Evolutionary conservation across 163 green algal species (phyloP).

Genomic region (Volvox carteri): DNA sequence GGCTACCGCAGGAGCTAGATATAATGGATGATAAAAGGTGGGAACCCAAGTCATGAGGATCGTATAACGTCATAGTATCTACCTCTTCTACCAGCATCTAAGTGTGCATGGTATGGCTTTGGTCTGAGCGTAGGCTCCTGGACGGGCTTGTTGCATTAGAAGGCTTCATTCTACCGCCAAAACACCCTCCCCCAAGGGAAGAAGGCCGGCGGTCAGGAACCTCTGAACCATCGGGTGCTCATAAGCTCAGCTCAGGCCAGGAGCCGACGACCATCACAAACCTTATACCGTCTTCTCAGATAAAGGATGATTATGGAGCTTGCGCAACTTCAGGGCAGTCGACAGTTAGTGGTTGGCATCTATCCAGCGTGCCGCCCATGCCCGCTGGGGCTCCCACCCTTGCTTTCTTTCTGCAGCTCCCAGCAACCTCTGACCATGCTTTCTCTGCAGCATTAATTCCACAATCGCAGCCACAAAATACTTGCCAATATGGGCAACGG

Average conservation of each 20-base stretch:
- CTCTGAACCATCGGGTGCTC: neutral
- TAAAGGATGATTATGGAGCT: neutral
- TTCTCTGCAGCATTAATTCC: neutral
- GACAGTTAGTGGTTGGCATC: neutral
- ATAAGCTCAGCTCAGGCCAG: neutral
- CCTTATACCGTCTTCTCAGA: neutral
- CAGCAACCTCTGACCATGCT: neutral
- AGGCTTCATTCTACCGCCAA: conserved; percentile 3
- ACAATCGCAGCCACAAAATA: neutral
- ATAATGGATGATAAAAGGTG: conserved; percentile 10
- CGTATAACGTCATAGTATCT: too few species aligned
- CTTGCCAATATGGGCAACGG: neutral
- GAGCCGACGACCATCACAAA: neutral
- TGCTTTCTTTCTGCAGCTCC: conserved; percentile 35
- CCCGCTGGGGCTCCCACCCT: neutral
- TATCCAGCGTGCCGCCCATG: neutral
- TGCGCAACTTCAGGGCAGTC: neutral
- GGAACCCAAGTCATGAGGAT: too few species aligned
- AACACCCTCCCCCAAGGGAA: neutral
- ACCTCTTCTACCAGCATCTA: too few species aligned
- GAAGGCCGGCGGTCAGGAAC: neutral
- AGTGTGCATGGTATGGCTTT: neutral
- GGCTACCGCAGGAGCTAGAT: neutral
- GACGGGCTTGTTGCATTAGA: conserved; percentile 4
- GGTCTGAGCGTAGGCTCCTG: neutral